Conservation (phyloP, 495 filamentous ascomycete genomes). For the Neurospora sp. region DNA sequence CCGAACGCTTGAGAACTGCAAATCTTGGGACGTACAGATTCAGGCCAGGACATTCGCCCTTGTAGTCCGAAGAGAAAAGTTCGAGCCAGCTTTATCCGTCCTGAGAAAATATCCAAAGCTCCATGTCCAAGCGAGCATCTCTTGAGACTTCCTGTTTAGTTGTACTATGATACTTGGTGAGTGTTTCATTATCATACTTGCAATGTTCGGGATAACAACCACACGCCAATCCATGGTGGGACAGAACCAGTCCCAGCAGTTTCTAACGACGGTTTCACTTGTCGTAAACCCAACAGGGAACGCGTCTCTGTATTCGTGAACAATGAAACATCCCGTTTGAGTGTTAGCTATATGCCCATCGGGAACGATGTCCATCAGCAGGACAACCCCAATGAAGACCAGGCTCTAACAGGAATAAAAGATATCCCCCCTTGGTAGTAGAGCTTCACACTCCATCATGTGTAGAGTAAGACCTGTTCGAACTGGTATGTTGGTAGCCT, state of each 20-base stretch:
- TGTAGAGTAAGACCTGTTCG: neutral
- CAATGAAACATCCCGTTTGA: neutral
- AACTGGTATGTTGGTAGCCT: neutral
- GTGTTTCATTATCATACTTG: neutral
- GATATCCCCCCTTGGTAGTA: neutral
- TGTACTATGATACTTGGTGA: neutral
- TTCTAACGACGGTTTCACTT: neutral
- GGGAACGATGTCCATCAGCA: neutral
- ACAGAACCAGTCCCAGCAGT: neutral
- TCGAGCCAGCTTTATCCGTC: neutral
- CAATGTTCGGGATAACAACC: neutral
- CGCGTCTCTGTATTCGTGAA: neutral
- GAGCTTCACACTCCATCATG: neutral
- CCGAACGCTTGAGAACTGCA: neutral
- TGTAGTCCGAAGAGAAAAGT: neutral
- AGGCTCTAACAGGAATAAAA: neutral
- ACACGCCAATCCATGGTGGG: neutral
- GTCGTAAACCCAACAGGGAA: neutral
- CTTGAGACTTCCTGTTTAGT: neutral
- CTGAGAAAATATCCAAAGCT: neutral
- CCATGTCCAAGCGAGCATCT: neutral
- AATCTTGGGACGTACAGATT: neutral
- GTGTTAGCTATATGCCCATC: neutral
- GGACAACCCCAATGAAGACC: neutral
- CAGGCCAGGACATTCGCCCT: neutral